Base-by-base conservation (phyloP, 148 eudicot species). In the Polygonum maritimum region DNA sequence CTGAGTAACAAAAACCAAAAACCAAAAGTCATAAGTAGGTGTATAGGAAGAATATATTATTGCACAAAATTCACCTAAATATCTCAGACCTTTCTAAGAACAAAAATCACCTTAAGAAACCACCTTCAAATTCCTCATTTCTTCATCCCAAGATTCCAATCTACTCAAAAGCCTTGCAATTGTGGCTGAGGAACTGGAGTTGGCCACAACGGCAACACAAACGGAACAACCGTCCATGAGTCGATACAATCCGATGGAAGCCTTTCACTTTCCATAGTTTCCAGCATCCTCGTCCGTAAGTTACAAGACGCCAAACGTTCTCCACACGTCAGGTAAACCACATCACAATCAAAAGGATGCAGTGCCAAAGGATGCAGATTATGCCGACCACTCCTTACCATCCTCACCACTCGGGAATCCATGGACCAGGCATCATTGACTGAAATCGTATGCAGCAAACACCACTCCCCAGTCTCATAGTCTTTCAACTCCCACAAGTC, bases 141-240 rank as follows among this genome's bases (percentile, higher is more conserved):
- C 48, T 45, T 45, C 48, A 48, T 2, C 2, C 2, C 49, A 48
- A 48, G 49, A 48, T 12, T 48, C 47, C 47, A 44, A 44, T 44
- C 47, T 44, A 44, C 47, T 44, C 47, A 18, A 7, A 1, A 22
- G 18, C 70, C 40, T 15, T 67, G 71, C 47, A 47, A 75, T 9
- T 19, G 58, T 36, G 48, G 71, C 16, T 14, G 44, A 44, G 65
- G 78, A 12, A 76, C 54, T 14, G 78, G 78, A 35, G 78, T 76
- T 44, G 78, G 78, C 78, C 78, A 76, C 47, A 22, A 39, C 11
- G 65, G 52, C n/a, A 76, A 26, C 70, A 76, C 71, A 44, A 76
- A 76, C 22, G 78, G 78, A 45, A 62, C 45, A 16, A 62, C 78
- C 31, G 70, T 62, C 49, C 38, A 39, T 26, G 67, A 76, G 71